Evolutionary conservation across 352 stramenopile genomes (phyloP), one percentile per base, ranked within the genome.

Genomic region (Globisporangium splendens): DNA sequence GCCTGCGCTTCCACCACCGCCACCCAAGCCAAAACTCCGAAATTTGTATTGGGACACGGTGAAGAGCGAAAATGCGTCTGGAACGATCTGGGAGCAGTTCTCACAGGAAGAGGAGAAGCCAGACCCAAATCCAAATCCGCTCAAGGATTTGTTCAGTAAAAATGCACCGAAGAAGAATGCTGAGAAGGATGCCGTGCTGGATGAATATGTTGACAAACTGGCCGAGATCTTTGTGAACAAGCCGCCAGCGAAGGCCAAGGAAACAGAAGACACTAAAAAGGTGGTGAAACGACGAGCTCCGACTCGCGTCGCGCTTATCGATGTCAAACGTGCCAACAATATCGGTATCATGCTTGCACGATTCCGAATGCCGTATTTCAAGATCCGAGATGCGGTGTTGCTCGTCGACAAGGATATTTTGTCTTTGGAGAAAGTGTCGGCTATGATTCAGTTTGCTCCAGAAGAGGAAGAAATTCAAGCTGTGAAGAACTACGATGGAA

Each of bases 341-440:
- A 92, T 94, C 41, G 84, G 84, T 52, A 94, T 94, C 62, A 91
- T 94, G 84, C 56, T 94, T 11, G 84, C 84, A 17, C 76, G 84
- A 31, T 94, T 94, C 59, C 80, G 84, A n/a, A 31, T 94, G 46
- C 84, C 84, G 28, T 94, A 94, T 61, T 72, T 70, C 41, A 86
- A 87, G 57, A 87, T 94, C 63, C 75, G 80, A 28, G 72, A 89
- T 48, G 80, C 84, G 17, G 77, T 94, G n/a, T 51, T 94, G 18
- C 49, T 89, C 31, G 77, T 94, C 7, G 84, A 94, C 65, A 91
- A 91, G 50, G 72, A 91, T 21, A 48, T 86, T 31, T 63, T 94
- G 13, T 90, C 82, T 8, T 76, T 83, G 35, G 84, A 94, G 47
- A 76, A 79, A 8, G 72, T 93, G 0, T 88, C 84, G 18, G 65